phyloP scores from a whole-genome alignment of 192 early-diverging fungal species.

The Irineochytrium annulatum region DNA sequence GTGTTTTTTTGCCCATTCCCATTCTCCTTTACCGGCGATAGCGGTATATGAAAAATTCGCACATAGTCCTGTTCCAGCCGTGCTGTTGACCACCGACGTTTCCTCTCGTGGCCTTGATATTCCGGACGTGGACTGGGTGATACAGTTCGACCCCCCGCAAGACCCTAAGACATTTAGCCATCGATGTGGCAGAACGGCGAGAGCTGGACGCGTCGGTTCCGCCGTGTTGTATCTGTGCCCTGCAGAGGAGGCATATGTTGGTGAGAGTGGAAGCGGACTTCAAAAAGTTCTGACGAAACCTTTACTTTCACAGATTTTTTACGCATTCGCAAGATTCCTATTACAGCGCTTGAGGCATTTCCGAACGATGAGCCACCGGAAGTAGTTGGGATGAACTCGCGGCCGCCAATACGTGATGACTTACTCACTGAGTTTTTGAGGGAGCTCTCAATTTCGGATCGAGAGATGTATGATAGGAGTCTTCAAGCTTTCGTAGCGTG shows the following conservation, averaged over 20 bases:
- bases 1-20: constrained; percentile 9
- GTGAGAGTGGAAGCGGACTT: too few relatives aligned
- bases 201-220: constrained; percentile 79
- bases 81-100: constrained; percentile 93
- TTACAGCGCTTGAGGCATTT: constrained; percentile 30
- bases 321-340: constrained; percentile 83
- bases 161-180: constrained; percentile 96
- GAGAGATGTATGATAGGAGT: constrained; percentile 72
- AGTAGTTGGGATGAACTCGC: constrained; percentile 3
- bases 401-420: neutral
- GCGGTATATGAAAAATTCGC: constrained; percentile 75
- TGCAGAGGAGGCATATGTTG: constrained; percentile 84
- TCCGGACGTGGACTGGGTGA: constrained; percentile 90
- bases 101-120: constrained; percentile 94
- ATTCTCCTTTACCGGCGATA: neutral
- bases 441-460: constrained; percentile 58
- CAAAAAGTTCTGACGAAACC: constrained; percentile 1
- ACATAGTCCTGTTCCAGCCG: constrained; percentile 56
- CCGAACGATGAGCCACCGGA: neutral
- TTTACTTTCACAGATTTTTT: constrained; percentile 59
- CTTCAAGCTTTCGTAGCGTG: constrained; percentile 85
- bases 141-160: constrained; percentile 93
- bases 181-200: constrained; percentile 88
- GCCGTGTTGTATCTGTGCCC: constrained; percentile 79
- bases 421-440: constrained; percentile 33